phyloP scores from a whole-genome alignment of 371 early-diverging fungal species.

The Lichtheimia corymbifera region DNA sequence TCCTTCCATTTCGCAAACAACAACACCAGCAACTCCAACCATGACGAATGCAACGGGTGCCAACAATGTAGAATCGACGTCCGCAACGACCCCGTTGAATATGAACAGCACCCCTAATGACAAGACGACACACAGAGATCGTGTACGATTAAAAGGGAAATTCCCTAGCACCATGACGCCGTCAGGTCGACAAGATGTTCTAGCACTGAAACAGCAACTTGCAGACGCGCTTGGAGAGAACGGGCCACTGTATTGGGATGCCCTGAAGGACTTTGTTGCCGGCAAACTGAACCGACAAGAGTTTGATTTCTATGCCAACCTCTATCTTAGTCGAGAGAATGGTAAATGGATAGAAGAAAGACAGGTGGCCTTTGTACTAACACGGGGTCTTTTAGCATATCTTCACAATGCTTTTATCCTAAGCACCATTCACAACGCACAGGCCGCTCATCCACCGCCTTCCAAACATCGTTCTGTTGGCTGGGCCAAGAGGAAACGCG shows the following conservation, averaged over 20 bases:
- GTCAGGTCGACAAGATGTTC: conserved; percentile 62
- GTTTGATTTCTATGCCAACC: conserved; percentile 78
- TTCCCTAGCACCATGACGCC: conserved; percentile 17
- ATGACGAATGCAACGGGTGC: background rate
- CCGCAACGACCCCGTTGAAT: background rate
- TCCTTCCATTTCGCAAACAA: background rate
- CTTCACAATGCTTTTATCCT: conserved; percentile 83
- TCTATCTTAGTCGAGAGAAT: conserved; percentile 65
- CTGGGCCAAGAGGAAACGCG: conserved; percentile 65
- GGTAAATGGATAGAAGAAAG: conserved; percentile 27
- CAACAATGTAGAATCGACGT: background rate
- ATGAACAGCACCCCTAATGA: background rate
- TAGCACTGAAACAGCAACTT: conserved; percentile 74
- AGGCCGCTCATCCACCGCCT: conserved; percentile 71
- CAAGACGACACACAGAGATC: background rate
- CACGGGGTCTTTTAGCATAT: conserved; percentile 40
- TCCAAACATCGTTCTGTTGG: conserved; percentile 63
- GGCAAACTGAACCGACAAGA: conserved; percentile 78
- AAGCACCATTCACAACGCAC: conserved; percentile 79
- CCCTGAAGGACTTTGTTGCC: conserved; percentile 74
- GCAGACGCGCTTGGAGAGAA: conserved; percentile 80
- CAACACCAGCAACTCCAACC: conserved; percentile 1
- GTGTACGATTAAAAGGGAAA: conserved; percentile 7
- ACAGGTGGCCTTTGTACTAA: no score
- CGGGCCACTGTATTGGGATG: conserved; percentile 78